Evolutionary conservation across 495 filamentous ascomycete genomes (phyloP), one percentile per base, ranked within the genome.

Genomic region (Parathielavia appendiculata): DNA sequence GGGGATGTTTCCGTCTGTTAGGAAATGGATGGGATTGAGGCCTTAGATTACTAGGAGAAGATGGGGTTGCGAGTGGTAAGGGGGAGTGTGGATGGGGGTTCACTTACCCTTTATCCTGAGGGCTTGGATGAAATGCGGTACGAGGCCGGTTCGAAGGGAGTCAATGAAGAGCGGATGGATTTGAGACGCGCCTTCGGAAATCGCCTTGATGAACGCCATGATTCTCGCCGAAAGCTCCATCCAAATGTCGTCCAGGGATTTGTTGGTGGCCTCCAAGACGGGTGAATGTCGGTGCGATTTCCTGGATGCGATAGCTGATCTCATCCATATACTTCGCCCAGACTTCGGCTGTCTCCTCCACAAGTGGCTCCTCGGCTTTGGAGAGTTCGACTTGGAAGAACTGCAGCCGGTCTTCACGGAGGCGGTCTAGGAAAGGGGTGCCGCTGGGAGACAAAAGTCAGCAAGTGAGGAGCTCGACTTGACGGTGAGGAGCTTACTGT

Each of bases 261-360:
- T 14, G 17, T 0, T 5, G 11, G 22, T 47, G 17, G 40, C 40
- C 1, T 20, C 13, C 4, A 61, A 56, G 59, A 36, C 0, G 54
- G 51, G 1, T 56, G 1, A 12, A 64, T 55, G 13, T 49, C 54
- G 62, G 58, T 4, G 54, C 54, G 13, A 38, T 58, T 14, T 10
- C 26, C 0, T 23, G 9, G 36, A 64, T 32, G 7, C 41, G 54
- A 3, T 5, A 1, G 14, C 26, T 44, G 6, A 68, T 12, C 13
- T 63, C 48, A 13, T 52, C 7, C 6, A 65, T 23, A 23, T 63
- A 61, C 7, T 36, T 23, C 0, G 17, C 40, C 63, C 63, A 68
- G 7, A 54, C 54, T 2, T 44, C 23, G 16, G 47, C 43, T 22
- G 58, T 38, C 26, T 9, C 34, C 9, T 45, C 35, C 57, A 39